A percentile compares a stretch with the other conserved stretches of the same genome.
These are phyloP conservation scores for Vitis hybrid DNA, from an alignment of 177 flowering plant genomes.

Conservation along the genomic window DNA sequence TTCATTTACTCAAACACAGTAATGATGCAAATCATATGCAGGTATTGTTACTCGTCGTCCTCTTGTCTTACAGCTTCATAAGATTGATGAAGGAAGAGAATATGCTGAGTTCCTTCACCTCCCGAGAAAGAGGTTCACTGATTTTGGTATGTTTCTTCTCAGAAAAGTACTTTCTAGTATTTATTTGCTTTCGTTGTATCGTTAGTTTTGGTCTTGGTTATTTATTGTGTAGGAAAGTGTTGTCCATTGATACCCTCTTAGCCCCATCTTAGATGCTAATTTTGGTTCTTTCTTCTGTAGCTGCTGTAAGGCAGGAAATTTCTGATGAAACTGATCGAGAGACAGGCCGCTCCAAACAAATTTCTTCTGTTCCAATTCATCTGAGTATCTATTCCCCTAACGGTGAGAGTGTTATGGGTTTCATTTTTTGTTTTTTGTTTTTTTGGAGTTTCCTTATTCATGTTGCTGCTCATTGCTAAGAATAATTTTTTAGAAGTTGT, in stretches of 20 bases:
- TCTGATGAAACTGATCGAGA: conserved; percentile 85
- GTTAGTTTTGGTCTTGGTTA: background rate
- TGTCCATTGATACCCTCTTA: background rate
- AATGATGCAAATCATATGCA: conserved; percentile 22
- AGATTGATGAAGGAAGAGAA: conserved; percentile 64
- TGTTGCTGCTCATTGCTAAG: background rate
- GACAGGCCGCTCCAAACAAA: conserved; percentile 63
- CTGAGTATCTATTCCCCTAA: conserved; percentile 78
- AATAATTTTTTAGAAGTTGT: background rate
- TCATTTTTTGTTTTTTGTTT: too few relatives aligned
- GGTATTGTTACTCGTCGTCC: conserved; percentile 84
- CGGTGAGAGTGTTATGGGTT: conserved; percentile 40
- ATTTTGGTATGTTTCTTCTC: conserved; percentile 46
- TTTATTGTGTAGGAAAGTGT: background rate
- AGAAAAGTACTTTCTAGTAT: background rate
- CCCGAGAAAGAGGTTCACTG: conserved; percentile 60
- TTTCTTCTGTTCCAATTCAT: conserved; percentile 82
- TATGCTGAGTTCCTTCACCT: conserved; percentile 77
- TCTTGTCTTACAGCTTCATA: conserved; percentile 71
- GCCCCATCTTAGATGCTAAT: background rate
- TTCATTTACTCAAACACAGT: background rate
- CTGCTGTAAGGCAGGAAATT: conserved; percentile 82
- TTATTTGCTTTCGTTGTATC: background rate
- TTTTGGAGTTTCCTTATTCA: background rate
- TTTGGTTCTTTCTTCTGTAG: conserved; percentile 29